Evolutionary conservation across 352 stramenopile species (phyloP), one percentile per base, ranked within the genome.

Genomic region (Globisporangium spinosum): DNA sequence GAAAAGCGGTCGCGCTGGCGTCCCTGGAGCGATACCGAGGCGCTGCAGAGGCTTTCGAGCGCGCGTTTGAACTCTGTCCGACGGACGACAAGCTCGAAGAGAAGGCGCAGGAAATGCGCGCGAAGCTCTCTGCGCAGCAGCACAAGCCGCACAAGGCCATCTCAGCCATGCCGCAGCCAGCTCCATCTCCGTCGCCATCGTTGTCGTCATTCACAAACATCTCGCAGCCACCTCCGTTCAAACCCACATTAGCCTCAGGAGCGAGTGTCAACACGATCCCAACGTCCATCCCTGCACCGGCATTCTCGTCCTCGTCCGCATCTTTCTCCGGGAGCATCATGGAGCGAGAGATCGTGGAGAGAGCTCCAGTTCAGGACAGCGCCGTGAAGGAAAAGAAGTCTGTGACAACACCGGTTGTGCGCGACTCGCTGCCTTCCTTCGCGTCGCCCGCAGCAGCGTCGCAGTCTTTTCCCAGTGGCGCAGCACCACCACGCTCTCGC

Each of bases 291-390:
- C 62, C 47, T 20, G 32, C 61, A 3, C 64, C 71, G 45, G 53
- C 40, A 23, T 58, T 75, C 20, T 69, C 70, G 22, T 82, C 77
- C 0, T 77, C 77, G 5, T 75, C 76, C 0, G 76, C 84, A 23
- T 84, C 83, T 15, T 93, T 94, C 70, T 89, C 82, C 12, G 84
- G 84, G 3, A 89, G 66, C 56, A 89, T 94, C 64, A 77, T 89
- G 70, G 87, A 94, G 62, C 81, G 82, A 62, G 73, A 82, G 49
- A 71, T 74, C n/a, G 61, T 69, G 1, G 82, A 89, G 43, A 15
- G 45, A 25, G 49, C 56, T 7, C 35, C 67, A 8, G 53, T 53
- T 35, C 15, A 27, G 12, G 22, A 57, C 7, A 69, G 29, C 13
- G 49, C 3, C 15, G 22, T 45, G 45, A 49, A 12, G 15, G 59